Evolutionary conservation across 208 protist genomes (phyloP), one percentile per base, ranked within the genome.

Genomic region (Leishmania aethiopica): DNA sequence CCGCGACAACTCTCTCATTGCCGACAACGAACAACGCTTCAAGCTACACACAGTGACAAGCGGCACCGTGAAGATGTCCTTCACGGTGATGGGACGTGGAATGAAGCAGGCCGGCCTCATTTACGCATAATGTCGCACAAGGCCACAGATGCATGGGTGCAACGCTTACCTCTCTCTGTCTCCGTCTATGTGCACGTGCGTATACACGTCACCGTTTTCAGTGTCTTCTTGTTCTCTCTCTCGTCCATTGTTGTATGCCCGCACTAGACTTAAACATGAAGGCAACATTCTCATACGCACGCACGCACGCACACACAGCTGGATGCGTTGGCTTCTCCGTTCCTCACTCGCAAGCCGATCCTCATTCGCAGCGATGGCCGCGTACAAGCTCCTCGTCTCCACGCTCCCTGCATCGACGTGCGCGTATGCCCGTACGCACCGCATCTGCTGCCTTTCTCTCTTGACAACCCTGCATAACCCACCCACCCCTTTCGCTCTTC

Each of bases 1-100:
- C 70, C 88, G 93, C 11, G 93, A 98, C 84, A 96, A 94, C 70
- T 80, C 89, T 0, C 86, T 98, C 28, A 96, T 98, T 81, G 86
- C 93, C 32, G 86, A 84, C 70, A 95, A 93, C 64, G 93, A 97
- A 59, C 90, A 96, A 77, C 83, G 95, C 28, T 95, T 93, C 64
- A 96, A 97, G 79, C 83, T 97, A 60, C 92, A 93, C 73, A 98
- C 96, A 7, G 84, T 92, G 22, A 90, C 90, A 45, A 88, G 86
- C 47, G 96, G 96, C 53, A 94, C 89, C 1, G 94, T 98, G 35
- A 80, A 80, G 28, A 78, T 98, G 67, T 69, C 82, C 25, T 83
- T 98, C 47, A 93, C 89, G 62, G 88, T 97, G 25, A 80, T 97
- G 32, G 88, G 91, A 8, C 87, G 92, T 25, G 92, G 94, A 37